Base-by-base conservation (phyloP, 768 basidiomycete genomes). In the Pholiota microspora region DNA sequence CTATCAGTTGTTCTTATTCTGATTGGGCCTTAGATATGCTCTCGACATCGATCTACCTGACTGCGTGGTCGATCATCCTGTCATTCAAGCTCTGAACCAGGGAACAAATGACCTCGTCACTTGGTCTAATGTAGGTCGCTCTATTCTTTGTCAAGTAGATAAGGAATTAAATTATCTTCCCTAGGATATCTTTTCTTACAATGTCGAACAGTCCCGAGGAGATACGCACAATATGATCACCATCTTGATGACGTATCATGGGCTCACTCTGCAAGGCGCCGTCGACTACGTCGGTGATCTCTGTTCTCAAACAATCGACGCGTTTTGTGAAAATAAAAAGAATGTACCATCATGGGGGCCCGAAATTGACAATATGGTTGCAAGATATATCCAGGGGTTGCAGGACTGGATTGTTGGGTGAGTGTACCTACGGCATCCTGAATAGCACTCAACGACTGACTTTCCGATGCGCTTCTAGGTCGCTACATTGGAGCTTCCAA, bases 171-270 rank as follows among this genome's bases (percentile, higher is more conserved):
- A 8, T 9, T 15, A 18, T 36, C 16, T 34, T 8, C 34, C 31
- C 27, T 31, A 88, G 87, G 88, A 89, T 58, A 84, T 89, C 31
- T 85, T 86, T 64, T 89, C 86, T 0, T 90, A 86, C 68, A 88
- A 89, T 56, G 80, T 82, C 40, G 88, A 89, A 63, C 88, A 89
- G 67, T 79, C 86, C 2, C 79, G 82, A 12, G 79, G 78, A 8
- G 84, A 87, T 57, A 83, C 81, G 15, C 83, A 87, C 66, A 89
- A 90, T 65, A 85, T 89, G 78, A 77, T 90, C 51, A 72, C 76
- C n/a, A 83, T 89, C 48, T 75, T 88, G 58, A 88, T 86, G 84
- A 70, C 75, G 40, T 73, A 83, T 55, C 79, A 82, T 49, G 79
- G 76, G 3, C 72, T 84, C 46, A 73, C 72, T 31, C 69, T 89